Evolutionary conservation across 2,329 filamentous ascomycete genomes (phyloP).

Genomic region (Talaromyces sp.): DNA sequence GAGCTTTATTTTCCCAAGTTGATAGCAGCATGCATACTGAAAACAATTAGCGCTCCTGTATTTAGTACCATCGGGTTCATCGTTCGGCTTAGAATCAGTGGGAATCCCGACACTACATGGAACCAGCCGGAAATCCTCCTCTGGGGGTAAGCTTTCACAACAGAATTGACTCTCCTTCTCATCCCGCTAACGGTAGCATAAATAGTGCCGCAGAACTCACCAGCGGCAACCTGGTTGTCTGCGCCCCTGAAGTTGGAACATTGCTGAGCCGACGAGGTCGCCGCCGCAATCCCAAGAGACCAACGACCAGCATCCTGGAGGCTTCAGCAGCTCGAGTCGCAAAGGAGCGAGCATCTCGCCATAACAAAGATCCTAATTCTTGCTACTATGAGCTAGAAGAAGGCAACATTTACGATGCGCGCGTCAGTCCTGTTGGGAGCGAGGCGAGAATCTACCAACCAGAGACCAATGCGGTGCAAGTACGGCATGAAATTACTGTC

Average conservation of each 20-base stretch:
- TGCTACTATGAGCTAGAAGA: not conserved
- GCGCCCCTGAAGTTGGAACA: not conserved
- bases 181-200: not conserved
- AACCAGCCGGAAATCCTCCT: slow-evolving; percentile 3
- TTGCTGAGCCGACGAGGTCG: slow-evolving; percentile 1
- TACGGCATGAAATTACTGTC: not conserved
- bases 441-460: not conserved
- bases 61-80: slow-evolving; percentile 3
- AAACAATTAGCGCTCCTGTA: not conserved
- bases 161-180: not conserved
- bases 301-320: not conserved
- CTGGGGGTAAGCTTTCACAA: not conserved
- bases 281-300: not conserved
- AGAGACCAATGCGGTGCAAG: not conserved
- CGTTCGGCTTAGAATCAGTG: not conserved
- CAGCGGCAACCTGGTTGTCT: slow-evolving; percentile 1
- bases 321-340: not conserved
- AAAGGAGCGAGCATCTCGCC: not conserved
- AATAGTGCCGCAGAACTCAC: slow-evolving; percentile 1
- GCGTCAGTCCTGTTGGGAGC: not conserved
- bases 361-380: not conserved
- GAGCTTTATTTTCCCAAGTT: not conserved
- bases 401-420: not conserved
- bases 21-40: not conserved
- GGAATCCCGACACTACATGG: slow-evolving; percentile 4